Evolutionary conservation across 129 eudicot species (phyloP), one percentile per base, ranked within the genome.

Genomic region (Artemisia annua): DNA sequence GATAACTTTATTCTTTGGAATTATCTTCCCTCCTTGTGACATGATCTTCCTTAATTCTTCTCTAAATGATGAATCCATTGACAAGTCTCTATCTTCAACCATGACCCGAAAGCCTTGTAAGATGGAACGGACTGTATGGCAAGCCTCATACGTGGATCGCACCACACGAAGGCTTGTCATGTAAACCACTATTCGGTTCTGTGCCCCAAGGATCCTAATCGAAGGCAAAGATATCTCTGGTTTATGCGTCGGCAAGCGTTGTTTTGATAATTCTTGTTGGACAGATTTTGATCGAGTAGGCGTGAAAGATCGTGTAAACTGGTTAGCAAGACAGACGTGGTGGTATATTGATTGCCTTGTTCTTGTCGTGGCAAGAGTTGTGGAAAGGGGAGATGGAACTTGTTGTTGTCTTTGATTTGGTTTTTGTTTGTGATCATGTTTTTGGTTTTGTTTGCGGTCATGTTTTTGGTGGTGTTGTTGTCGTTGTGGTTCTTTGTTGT

Each of bases 101-200:
- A 75, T 65, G 4, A 90, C 93, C 26, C 86, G 90, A 59, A 94
- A 88, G 7, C 85, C 87, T 7, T 83, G 87, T 16, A 94, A 78
- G 35, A 90, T 84, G 7, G 96, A 59, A 57, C 50, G 83, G 6
- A 88, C 99, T 51, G 85, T 70, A 15, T 76, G 81, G 81, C 99
- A 94, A 4, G 86, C 97, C 72, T 87, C 96, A 84, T 90, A 94
- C 7, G 99, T 90, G 61, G 88, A 64, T 4, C 99, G 91, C 19
- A 94, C 83, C 3, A 90, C 87, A 8, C 88, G 89, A 13, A 94
- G 89, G 81, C 91, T 86, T 4, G 99, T 94, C 69, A 50, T 64
- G 85, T 88, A 94, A 11, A 94, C 77, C 44, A 90, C 88, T 1
- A 94, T 63, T 14, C 82, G 79, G 1, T 80, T 66, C 46, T 89